A percentile compares a stretch with the other conserved stretches of the same genome.
Evolutionary conservation across 495 filamentous ascomycete genomes (phyloP).

Genomic region (Aspergillus sparsus): DNA sequence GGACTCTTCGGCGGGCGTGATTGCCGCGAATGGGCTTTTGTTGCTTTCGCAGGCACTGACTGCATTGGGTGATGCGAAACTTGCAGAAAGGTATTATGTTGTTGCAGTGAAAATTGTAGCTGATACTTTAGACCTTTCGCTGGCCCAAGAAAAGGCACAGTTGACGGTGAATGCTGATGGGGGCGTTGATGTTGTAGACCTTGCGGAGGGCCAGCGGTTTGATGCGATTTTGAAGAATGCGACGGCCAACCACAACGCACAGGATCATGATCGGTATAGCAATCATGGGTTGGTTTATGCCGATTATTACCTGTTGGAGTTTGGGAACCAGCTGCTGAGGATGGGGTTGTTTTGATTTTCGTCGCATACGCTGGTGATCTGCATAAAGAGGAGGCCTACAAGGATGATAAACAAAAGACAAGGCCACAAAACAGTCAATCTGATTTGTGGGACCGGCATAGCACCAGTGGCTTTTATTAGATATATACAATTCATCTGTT

Average conservation of each 20-base stretch:
- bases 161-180: not conserved
- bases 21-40: constrained; percentile 46
- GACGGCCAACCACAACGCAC: constrained; percentile 41
- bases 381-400: too few species aligned
- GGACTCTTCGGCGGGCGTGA: constrained; percentile 41
- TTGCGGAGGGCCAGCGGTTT: constrained; percentile 1
- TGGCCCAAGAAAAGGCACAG: constrained; percentile 17
- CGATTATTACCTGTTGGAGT: constrained; percentile 49
- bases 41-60: constrained; percentile 33
- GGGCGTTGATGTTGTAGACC: not conserved
- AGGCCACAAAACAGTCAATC: too few species aligned
- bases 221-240: constrained; percentile 37
- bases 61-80: not conserved
- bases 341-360: constrained; percentile 24
- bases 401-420: too few species aligned
- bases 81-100: constrained; percentile 27
- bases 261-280: constrained; percentile 28
- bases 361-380: too few species aligned
- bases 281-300: constrained; percentile 49
- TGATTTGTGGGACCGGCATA: too few species aligned
- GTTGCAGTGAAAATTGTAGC: constrained; percentile 36
- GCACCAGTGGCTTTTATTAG: not conserved
- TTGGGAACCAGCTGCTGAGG: constrained; percentile 37
- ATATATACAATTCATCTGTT: not conserved
- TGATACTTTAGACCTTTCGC: constrained; percentile 36